Conservation (phyloP, 495 filamentous ascomycete species). For the Daldinia childiae region DNA sequence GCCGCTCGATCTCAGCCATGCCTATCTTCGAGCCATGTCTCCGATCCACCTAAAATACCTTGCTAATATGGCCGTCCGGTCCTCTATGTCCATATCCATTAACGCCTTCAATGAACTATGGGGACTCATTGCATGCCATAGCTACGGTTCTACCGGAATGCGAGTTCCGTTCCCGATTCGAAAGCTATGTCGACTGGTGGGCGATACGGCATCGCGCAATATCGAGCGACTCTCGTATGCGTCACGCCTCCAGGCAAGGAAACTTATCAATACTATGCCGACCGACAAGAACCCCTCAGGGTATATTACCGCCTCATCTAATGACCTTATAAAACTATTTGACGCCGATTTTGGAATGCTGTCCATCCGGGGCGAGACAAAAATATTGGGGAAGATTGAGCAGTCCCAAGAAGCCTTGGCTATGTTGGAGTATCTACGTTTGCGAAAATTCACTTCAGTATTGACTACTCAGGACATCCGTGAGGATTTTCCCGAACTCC, state of each 20-base stretch:
- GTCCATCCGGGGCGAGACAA: conserved; percentile 87
- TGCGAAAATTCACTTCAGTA: conserved; percentile 80
- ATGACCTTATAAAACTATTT: conserved; percentile 86
- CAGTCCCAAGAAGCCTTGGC: conserved; percentile 86
- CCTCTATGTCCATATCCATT: conserved; percentile 95
- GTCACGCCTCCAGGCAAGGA: conserved; percentile 81
- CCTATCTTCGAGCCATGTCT: conserved; percentile 89
- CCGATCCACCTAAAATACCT: conserved; percentile 92
- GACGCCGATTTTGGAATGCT: conserved; percentile 89
- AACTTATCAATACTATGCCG: conserved; percentile 81
- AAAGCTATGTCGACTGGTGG: conserved; percentile 93
- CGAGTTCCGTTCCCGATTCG: conserved; percentile 89
- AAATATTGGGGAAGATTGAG: conserved; percentile 78
- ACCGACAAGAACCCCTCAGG: conserved; percentile 86
- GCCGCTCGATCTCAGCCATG: conserved; percentile 85
- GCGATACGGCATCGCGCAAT: conserved; percentile 86
- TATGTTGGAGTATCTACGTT: conserved; percentile 84
- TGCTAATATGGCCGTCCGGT: conserved; percentile 87
- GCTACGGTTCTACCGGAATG: conserved; percentile 81
- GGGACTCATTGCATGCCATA: conserved; percentile 90
- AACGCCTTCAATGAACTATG: conserved; percentile 86
- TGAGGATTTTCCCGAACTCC: conserved; percentile 84
- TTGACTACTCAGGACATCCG: conserved; percentile 79
- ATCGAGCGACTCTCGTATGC: conserved; percentile 91
- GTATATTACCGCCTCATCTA: conserved; percentile 91